Evolutionary conservation across 306 rosid genomes (phyloP), one percentile per base, ranked within the genome.

Genomic region (Castanea sativa): DNA sequence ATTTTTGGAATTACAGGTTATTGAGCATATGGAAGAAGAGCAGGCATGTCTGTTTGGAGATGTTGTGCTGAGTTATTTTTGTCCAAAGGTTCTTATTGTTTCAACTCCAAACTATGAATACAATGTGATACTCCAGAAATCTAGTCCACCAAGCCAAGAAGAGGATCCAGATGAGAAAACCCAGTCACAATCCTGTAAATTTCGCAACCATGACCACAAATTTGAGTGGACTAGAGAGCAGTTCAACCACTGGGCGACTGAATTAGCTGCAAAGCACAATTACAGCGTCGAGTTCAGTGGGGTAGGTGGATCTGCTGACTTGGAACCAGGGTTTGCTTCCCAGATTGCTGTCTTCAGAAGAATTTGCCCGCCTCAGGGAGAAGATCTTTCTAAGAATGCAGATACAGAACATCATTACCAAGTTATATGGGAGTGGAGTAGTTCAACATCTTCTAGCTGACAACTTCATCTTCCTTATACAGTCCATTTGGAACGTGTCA

Each of bases 1-100:
- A 57, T 81, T 25, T 23, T 18, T 49, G 55, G 67, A 56, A 61
- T 75, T 76, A 60, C 73, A 95, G 99, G 99, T 95, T 49, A 95
- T 95, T 75, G 99, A 95, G 81, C 99, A 95, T 55, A 95, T 95
- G 97, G 96, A 91, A 65, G 99, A 95, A 91, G 96, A 90, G 77
- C 96, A 91, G 88, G 99, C 99, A 32, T 68, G 79, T 79, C 82
- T 80, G 51, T 95, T 93, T 59, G 99, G 99, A 59, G 78, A 95
- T 33, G 88, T 87, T 86, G 96, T 89, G 55, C 73, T 95, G 73
- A 84, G 93, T 58, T 88, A 8, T 74, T 95, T 93, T 38, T 27
- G 84, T 49, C 99, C 99, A 6, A 88, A 83, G 84, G 86, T 93
- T 88, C 97, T 95, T 64, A 91, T 95, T 59, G 91, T 95, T 76